Percentiles rank a stretch among this genome's conserved stretches.
phyloP scores from a whole-genome alignment of 2,329 filamentous ascomycete genomes.

The Graphium sp. region DNA sequence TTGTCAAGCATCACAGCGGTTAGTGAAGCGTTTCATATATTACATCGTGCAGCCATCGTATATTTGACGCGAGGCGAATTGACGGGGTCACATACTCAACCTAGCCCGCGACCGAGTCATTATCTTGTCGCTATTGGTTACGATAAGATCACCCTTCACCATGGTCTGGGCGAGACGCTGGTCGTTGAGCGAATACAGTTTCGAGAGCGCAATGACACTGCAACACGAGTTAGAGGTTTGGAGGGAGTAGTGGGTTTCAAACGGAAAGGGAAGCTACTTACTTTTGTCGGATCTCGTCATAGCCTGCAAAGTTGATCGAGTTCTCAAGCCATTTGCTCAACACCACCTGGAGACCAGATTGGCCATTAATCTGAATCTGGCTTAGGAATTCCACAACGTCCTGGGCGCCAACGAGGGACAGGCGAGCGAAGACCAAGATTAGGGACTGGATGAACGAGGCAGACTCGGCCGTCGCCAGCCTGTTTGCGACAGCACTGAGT shows the following conservation, averaged over 20 bases:
- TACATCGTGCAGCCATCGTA: no score
- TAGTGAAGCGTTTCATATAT: no score
- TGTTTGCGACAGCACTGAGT: constrained; percentile 71
- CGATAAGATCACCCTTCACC: constrained; percentile 84
- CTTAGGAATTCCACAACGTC: constrained; percentile 89
- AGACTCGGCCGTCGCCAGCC: constrained; percentile 66
- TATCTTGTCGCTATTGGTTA: constrained; percentile 63
- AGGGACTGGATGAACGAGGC: constrained; percentile 90
- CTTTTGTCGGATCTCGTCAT: constrained; percentile 95
- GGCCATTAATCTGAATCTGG: constrained; percentile 61
- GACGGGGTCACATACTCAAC: constrained; percentile 57
- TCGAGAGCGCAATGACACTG: constrained; percentile 82
- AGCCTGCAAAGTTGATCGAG: constrained; percentile 92
- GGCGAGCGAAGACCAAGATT: constrained; percentile 83
- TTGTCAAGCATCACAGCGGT: constrained; percentile 6
- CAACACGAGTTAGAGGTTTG: constrained; percentile 11
- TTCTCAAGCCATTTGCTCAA: constrained; percentile 94
- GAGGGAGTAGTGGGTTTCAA: constrained; percentile 5
- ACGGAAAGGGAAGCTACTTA: constrained; percentile 24
- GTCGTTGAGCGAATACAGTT: constrained; percentile 78
- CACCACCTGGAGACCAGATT: constrained; percentile 77
- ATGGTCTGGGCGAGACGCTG: constrained; percentile 59
- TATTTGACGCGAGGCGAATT: no score
- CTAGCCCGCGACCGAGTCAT: constrained; percentile 87
- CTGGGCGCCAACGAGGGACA: constrained; percentile 68